Evolutionary conservation across 768 basidiomycete species (phyloP).

Genomic region (Trametes cubensis): DNA sequence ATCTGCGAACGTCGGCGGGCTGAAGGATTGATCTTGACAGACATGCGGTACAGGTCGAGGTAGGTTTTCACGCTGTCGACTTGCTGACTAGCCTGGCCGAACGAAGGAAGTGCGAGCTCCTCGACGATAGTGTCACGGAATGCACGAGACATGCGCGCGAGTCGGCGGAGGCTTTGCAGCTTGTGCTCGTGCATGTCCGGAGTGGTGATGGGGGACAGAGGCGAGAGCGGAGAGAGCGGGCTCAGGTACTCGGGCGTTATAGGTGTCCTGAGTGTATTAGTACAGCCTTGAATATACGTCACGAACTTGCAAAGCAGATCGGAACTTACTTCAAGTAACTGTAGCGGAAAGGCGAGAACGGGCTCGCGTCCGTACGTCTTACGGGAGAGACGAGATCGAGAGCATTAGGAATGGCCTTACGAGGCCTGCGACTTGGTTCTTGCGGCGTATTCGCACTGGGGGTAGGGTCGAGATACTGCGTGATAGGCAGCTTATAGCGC

Average conservation of each 20-base stretch:
- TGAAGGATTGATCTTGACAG: conserved; percentile 9
- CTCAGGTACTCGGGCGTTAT: conserved; percentile 17
- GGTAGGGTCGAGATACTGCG: not conserved
- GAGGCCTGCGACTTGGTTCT: not conserved
- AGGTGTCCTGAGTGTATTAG: not conserved
- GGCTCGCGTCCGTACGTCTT: not conserved
- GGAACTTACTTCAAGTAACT: conserved; percentile 16
- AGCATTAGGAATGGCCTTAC: conserved; percentile 8
- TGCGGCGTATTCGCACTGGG: not conserved
- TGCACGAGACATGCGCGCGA: conserved; percentile 19
- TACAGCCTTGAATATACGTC: not conserved
- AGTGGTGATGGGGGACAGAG: conserved; percentile 19
- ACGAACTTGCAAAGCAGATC: too few relatives aligned
- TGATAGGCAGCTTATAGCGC: conserved; percentile 12
- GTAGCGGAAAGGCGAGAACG: conserved; percentile 17
- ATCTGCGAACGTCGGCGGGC: not conserved
- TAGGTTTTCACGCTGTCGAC: conserved; percentile 28
- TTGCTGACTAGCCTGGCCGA: conserved; percentile 22
- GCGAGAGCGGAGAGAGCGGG: conserved; percentile 11
- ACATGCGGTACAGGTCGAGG: conserved; percentile 32
- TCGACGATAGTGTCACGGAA: conserved; percentile 18
- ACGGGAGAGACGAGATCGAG: conserved; percentile 13
- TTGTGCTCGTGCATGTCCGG: conserved; percentile 18
- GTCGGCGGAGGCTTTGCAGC: conserved; percentile 17
- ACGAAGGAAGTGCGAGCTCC: conserved; percentile 28